A percentile compares a stretch with the other conserved stretches of the same genome.
phyloP scores from a whole-genome alignment of 306 rosid species.

The Rosa multiflora region DNA sequence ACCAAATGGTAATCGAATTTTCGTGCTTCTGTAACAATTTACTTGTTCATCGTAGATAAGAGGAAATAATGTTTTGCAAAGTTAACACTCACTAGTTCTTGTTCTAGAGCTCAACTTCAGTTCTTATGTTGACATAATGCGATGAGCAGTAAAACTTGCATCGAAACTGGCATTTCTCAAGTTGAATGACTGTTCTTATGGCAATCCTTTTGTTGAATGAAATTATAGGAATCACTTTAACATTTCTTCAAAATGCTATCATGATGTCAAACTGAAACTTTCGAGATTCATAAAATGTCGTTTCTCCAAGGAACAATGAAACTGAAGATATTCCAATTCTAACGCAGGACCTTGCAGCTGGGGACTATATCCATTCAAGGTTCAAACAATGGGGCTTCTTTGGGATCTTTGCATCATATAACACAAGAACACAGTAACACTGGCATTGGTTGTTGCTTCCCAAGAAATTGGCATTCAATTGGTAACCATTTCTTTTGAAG shows the following conservation, averaged over 20 bases:
- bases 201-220: neutral
- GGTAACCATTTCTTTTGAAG: neutral
- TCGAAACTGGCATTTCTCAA: neutral
- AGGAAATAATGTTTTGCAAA: too few relatives aligned
- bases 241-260: neutral
- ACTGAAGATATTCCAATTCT: neutral
- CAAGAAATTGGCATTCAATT: neutral
- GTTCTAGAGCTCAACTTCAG: neutral
- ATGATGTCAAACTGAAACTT: neutral
- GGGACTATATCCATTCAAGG: neutral
- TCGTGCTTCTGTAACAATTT: too few relatives aligned
- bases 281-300: neutral
- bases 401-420: neutral
- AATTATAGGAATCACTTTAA: neutral
- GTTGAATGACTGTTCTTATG: neutral
- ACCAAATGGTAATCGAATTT: too few relatives aligned
- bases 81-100: neutral
- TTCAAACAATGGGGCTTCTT: neutral
- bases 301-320: neutral
- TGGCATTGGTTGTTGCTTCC: neutral
- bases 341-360: neutral
- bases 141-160: neutral
- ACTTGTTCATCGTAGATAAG: too few relatives aligned
- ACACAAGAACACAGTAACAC: neutral
- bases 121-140: neutral